Conservation (phyloP, 441 rosid species). For the Erysimum cheiri region DNA sequence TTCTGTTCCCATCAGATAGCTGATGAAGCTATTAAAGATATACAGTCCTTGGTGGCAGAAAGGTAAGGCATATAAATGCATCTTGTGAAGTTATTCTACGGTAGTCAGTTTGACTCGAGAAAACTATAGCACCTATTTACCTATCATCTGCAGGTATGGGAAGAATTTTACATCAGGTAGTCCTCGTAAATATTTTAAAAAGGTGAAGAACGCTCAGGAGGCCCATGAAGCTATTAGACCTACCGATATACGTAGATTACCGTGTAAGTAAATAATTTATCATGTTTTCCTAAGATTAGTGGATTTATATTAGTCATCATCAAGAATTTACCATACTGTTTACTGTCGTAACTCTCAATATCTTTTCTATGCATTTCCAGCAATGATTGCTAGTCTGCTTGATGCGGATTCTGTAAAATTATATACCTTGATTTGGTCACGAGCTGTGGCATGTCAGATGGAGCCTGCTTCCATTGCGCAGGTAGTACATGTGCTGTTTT, state of each 20-base stretch:
- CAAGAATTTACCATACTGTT: conserved; percentile 18
- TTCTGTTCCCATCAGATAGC: conserved; percentile 65
- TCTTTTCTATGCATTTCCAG: conserved; percentile 54
- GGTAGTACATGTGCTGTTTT: conserved; percentile 49
- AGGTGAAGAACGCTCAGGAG: conserved; percentile 98
- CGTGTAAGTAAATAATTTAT: conserved; percentile 60
- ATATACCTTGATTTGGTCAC: conserved; percentile 92
- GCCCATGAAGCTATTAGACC: conserved; percentile 99
- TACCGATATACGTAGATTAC: conserved; percentile 76
- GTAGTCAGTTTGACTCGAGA: conserved; percentile 26
- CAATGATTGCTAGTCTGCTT: conserved; percentile 68
- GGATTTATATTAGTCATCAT: conserved; percentile 20
- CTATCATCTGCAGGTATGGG: conserved; percentile 70
- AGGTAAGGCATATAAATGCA: conserved; percentile 57
- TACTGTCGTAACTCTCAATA: conserved; percentile 24
- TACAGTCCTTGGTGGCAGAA: conserved; percentile 71
- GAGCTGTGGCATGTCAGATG: conserved; percentile 96
- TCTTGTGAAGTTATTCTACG: conserved; percentile 29
- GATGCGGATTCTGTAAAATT: conserved; percentile 92
- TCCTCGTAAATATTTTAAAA: conserved; percentile 85
- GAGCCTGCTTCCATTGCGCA: conserved; percentile 74
- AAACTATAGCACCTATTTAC: conserved; percentile 15
- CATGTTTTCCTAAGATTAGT: conserved; percentile 16
- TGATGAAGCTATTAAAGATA: conserved; percentile 81
- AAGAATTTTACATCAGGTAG: conserved; percentile 58